phyloP scores from a whole-genome alignment of 208 protist species.

The Crithidia fasciculata region DNA sequence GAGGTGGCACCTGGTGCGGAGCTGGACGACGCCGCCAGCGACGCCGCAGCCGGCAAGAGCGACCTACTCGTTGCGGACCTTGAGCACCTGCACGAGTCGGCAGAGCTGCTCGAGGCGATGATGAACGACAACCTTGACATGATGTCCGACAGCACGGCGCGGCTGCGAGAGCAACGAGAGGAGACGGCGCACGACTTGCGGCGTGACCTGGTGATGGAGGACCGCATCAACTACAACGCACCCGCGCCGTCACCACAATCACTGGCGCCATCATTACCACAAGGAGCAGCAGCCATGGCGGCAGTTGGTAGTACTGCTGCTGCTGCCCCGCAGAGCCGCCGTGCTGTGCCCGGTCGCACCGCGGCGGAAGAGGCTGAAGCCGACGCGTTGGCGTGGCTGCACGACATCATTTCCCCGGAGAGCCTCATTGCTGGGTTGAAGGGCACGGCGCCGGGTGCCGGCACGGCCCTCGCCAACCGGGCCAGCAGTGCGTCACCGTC shows the following conservation, averaged over 20 bases:
- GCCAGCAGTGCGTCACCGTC: slow-evolving; percentile 1
- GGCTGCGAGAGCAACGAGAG: slow-evolving; percentile 23
- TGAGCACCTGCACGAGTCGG: slow-evolving; percentile 72
- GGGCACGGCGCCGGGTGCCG: slow-evolving; percentile 8
- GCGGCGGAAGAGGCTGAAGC: slow-evolving; percentile 30
- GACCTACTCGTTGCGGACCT: slow-evolving; percentile 45
- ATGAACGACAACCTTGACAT: slow-evolving; percentile 59
- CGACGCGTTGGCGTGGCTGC: slow-evolving; percentile 84
- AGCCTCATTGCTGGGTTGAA: slow-evolving; percentile 31
- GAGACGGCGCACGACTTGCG: slow-evolving; percentile 44
- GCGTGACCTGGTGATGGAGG: slow-evolving; percentile 56
- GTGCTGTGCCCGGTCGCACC: not conserved
- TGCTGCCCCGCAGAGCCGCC: not conserved
- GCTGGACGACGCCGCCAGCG: slow-evolving; percentile 56
- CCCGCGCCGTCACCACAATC: not conserved
- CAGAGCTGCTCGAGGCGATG: slow-evolving; percentile 77
- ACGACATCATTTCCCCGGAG: slow-evolving; percentile 78
- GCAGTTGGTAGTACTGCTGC: not conserved
- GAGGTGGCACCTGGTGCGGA: slow-evolving; percentile 51
- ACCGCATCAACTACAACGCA: slow-evolving; percentile 65
- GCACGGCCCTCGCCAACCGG: not conserved
- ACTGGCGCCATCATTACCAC: too few relatives aligned
- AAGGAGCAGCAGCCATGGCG: not conserved
- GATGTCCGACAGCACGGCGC: slow-evolving; percentile 28
- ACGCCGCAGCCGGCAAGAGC: slow-evolving; percentile 17